Conservation (phyloP, 306 rosid genomes). For the Gastrolobium bilobum region DNA sequence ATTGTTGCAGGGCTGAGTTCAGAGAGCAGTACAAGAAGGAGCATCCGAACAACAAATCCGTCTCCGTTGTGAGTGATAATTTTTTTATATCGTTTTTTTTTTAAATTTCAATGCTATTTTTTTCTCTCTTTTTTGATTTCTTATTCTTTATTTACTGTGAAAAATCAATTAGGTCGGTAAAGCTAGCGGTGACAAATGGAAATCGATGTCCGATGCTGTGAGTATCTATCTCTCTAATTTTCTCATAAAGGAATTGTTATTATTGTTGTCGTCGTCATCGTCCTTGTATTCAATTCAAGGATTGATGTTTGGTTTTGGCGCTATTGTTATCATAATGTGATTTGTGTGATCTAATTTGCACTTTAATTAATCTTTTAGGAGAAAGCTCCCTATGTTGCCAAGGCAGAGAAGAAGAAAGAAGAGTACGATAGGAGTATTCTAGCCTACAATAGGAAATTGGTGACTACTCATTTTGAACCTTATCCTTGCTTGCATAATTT, state of each 20-base stretch:
- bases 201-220: slow-evolving; percentile 80
- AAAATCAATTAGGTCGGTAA: slow-evolving; percentile 71
- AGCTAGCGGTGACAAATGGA: slow-evolving; percentile 93
- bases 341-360: not conserved
- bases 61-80: slow-evolving; percentile 67
- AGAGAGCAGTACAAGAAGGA: slow-evolving; percentile 80
- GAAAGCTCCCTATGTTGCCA: slow-evolving; percentile 75
- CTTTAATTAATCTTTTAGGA: slow-evolving; percentile 51
- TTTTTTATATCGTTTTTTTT: not conserved
- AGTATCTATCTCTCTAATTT: slow-evolving; percentile 40
- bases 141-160: not conserved
- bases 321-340: not conserved
- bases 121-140: not conserved
- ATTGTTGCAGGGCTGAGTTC: slow-evolving; percentile 75
- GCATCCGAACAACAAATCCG: slow-evolving; percentile 80
- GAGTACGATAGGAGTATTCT: slow-evolving; percentile 67
- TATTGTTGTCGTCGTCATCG: no score
- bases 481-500: not conserved
- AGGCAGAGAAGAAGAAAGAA: slow-evolving; percentile 79
- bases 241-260: no score
- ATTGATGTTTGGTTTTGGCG: not conserved
- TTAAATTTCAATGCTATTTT: not conserved
- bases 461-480: not conserved
- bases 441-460: slow-evolving; percentile 74
- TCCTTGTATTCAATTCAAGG: no score